These are phyloP conservation scores for Backusella australiensis DNA, from an alignment of 192 early-diverging fungal species.

Conservation along the genomic window DNA sequence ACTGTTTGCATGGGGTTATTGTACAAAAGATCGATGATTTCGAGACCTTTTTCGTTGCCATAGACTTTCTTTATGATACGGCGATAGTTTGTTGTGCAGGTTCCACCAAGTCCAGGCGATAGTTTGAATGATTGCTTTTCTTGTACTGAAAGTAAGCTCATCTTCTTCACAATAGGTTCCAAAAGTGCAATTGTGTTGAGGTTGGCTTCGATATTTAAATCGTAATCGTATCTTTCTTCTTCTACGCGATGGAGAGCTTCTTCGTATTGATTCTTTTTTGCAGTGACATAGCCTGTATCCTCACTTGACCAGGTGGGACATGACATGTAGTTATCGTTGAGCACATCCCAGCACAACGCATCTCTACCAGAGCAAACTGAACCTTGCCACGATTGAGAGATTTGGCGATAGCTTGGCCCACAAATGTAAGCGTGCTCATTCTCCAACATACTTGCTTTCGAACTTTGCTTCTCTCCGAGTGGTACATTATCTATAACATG, in stretches of 20 bases:
- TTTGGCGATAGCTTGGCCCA: slow-evolving; percentile 65
- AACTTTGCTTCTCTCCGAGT: slow-evolving; percentile 29
- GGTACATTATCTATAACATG: slow-evolving; percentile 65
- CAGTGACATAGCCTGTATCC: slow-evolving; percentile 80
- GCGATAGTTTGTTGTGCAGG: slow-evolving; percentile 81
- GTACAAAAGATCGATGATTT: slow-evolving; percentile 90
- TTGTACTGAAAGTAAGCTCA: slow-evolving; percentile 70
- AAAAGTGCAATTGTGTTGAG: slow-evolving; percentile 81
- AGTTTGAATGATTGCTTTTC: slow-evolving; percentile 71
- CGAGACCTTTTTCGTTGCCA: slow-evolving; percentile 75
- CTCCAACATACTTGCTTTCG: neutral
- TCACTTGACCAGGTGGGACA: slow-evolving; percentile 91
- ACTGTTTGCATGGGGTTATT: slow-evolving; percentile 85
- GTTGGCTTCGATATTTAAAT: slow-evolving; percentile 94
- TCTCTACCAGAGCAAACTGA: slow-evolving; percentile 87
- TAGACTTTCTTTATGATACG: slow-evolving; percentile 93
- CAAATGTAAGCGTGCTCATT: slow-evolving; percentile 40
- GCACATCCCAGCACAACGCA: slow-evolving; percentile 83
- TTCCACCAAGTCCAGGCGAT: slow-evolving; percentile 73
- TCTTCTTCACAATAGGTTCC: slow-evolving; percentile 81
- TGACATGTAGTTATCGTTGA: slow-evolving; percentile 94
- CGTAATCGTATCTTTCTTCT: slow-evolving; percentile 92
- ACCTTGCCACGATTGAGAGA: slow-evolving; percentile 27
- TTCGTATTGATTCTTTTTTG: slow-evolving; percentile 90
- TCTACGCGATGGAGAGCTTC: slow-evolving; percentile 92